Base-by-base conservation (phyloP, 306 rosid genomes). In the Fagus sylvatica region DNA sequence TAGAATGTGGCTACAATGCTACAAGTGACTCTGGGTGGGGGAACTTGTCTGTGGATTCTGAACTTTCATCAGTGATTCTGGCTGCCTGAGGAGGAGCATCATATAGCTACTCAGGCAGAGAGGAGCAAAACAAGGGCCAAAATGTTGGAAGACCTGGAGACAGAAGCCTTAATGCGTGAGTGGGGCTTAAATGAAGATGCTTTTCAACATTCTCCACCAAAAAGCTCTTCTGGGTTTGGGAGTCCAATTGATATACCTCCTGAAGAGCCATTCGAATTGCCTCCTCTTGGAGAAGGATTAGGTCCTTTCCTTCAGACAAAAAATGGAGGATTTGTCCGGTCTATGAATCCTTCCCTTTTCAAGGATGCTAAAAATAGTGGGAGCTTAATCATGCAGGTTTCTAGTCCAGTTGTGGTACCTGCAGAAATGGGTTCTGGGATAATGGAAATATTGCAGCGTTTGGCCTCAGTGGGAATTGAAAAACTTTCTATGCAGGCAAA, bases 381-480 rank as follows among this genome's bases (percentile, higher is more conserved):
- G 74, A 85, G 55, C 81, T 86, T 95, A 85, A 89, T 93, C 81
- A 86, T 91, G 90, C 99, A 95, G 81, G 96, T 93, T 86, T 95
- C 98, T 43, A 86, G 85, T 77, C 96, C 99, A 19, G 90, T 93
- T 40, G 98, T 95, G 49, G 85, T 95, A 40, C 99, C 98, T 59
- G 96, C 96, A 41, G 94, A 93, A 85, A 95, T 91, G 98, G 98
- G 98, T 80, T 91, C 97, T 64, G 93, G 92, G 75, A 84, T 90
- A 61, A 87, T 86, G 89, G 97, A 90, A 69, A 89, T 90, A 55
- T 75, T 95, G 85, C 93, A 88, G 84, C 70, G 82, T 74, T 85
- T 93, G 81, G 98, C 94, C 49, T 89, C 97, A 11, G 82, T 84
- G 37, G 99, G 99, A 79, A 88, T 95, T 72, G 98, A 95, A 83